phyloP scores from a whole-genome alignment of 192 early-diverging fungal species.

The Podila clonocystis region DNA sequence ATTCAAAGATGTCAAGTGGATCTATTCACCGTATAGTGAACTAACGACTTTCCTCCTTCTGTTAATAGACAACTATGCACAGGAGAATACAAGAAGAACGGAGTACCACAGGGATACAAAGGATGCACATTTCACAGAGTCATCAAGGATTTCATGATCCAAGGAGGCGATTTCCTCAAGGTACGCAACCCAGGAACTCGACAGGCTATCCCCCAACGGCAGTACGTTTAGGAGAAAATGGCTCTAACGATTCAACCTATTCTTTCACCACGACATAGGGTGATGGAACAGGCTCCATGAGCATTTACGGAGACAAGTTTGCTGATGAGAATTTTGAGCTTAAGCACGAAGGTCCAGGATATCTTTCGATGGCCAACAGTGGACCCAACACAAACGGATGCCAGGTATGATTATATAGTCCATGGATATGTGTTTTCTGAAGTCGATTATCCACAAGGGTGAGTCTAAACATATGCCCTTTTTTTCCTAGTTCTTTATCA shows the following conservation, averaged over 20 bases:
- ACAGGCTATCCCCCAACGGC: no score
- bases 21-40: neutral
- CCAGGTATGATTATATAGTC: conserved; percentile 58
- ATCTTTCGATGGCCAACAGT: conserved; percentile 86
- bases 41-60: neutral
- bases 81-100: conserved; percentile 86
- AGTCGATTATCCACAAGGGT: no score
- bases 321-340: conserved; percentile 88
- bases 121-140: conserved; percentile 85
- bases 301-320: conserved; percentile 86
- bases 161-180: conserved; percentile 93
- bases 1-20: neutral
- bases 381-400: conserved; percentile 90
- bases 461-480: no score
- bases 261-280: conserved; percentile 52
- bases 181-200: conserved; percentile 16
- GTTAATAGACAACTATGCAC: conserved; percentile 83
- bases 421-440: no score
- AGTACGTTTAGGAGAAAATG: neutral
- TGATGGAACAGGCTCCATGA: conserved; percentile 87
- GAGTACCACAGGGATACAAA: conserved; percentile 89
- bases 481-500: conserved; percentile 83
- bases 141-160: conserved; percentile 94
- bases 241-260: neutral
- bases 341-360: conserved; percentile 85